These are phyloP conservation scores for Aspergillus sp. DNA, from an alignment of 2,329 filamentous ascomycete species.

Conservation along the genomic window DNA sequence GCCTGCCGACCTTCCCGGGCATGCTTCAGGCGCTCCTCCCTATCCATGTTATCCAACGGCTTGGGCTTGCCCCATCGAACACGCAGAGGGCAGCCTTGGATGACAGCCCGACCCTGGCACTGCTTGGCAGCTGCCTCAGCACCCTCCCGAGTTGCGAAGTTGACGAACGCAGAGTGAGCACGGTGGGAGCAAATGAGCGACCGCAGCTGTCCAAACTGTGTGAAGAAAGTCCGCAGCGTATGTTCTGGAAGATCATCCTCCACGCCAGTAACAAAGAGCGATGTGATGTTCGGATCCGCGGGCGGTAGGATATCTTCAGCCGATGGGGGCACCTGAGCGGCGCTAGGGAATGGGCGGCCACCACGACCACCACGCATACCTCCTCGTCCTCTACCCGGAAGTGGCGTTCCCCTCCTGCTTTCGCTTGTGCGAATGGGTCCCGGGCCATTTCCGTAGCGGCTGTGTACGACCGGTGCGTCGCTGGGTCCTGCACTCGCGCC, in stretches of 20 bases:
- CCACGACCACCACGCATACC: conserved; percentile 49
- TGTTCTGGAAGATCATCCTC: conserved; percentile 95
- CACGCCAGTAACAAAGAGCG: conserved; percentile 89
- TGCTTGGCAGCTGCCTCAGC: conserved; percentile 84
- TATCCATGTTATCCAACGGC: conserved; percentile 86
- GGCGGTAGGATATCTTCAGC: conserved; percentile 86
- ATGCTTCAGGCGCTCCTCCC: conserved; percentile 79
- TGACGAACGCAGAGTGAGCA: conserved; percentile 95
- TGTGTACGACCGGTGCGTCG: conserved; percentile 46
- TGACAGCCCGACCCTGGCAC: conserved; percentile 83
- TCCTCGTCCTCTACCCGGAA: conserved; percentile 51
- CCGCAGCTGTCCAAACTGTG: conserved; percentile 83
- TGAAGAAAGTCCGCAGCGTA: conserved; percentile 87
- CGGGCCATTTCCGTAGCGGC: conserved; percentile 50
- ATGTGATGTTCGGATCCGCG: conserved; percentile 80
- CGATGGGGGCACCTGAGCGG: conserved; percentile 74
- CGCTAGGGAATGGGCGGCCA: conserved; percentile 66
- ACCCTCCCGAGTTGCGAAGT: conserved; percentile 80
- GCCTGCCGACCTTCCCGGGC: conserved; percentile 72
- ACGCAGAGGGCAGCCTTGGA: conserved; percentile 85
- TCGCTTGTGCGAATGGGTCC: conserved; percentile 75
- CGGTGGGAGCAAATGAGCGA: conserved; percentile 95
- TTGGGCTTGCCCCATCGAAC: conserved; percentile 93
- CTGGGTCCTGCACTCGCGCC: conserved; percentile 40
- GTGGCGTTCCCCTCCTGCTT: conserved; percentile 42